A percentile compares a stretch with the other conserved stretches of the same genome.
These are phyloP conservation scores for Areca catechu DNA, from an alignment of 176 grass and related monocot genomes.

Conservation along the genomic window DNA sequence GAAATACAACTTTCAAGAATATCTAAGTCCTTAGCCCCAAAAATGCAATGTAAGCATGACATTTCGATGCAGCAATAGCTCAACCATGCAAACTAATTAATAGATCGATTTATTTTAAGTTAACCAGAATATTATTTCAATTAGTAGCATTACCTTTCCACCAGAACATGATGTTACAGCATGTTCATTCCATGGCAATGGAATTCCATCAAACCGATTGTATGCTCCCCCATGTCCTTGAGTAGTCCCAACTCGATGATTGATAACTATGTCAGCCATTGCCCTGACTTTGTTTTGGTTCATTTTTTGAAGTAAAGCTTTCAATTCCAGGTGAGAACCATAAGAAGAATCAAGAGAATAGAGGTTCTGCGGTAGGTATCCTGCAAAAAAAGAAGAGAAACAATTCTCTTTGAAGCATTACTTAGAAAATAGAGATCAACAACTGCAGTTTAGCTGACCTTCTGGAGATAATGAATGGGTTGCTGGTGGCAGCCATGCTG, in stretches of 20 bases:
- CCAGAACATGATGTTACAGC: slow-evolving; percentile 95
- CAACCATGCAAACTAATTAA: too few relatives aligned
- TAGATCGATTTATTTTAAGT: too few relatives aligned
- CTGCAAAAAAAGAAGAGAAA: slow-evolving; percentile 23
- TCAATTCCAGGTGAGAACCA: slow-evolving; percentile 56
- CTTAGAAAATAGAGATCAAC: slow-evolving; percentile 4
- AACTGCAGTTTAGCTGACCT: slow-evolving; percentile 24
- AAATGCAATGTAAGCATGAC: neutral
- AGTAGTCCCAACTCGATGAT: slow-evolving; percentile 87
- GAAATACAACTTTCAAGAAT: too few relatives aligned
- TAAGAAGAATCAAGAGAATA: slow-evolving; percentile 90
- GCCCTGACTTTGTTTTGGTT: slow-evolving; percentile 65
- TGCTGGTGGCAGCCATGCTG: slow-evolving; percentile 79
- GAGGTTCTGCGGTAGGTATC: slow-evolving; percentile 81
- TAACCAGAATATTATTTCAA: too few relatives aligned
- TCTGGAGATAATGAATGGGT: slow-evolving; percentile 69
- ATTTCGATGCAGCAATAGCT: too few relatives aligned
- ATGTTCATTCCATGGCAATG: slow-evolving; percentile 78
- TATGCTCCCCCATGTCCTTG: slow-evolving; percentile 62
- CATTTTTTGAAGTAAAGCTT: slow-evolving; percentile 59
- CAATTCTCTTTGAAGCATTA: slow-evolving; percentile 3
- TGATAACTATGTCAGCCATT: slow-evolving; percentile 94
- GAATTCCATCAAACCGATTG: slow-evolving; percentile 87
- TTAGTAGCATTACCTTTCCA: slow-evolving; percentile 47
- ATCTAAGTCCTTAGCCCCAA: neutral